Percentiles rank a stretch among this genome's conserved stretches.
phyloP scores from a whole-genome alignment of 768 basidiomycete genomes.

The Cystofilobasidium ferigula region DNA sequence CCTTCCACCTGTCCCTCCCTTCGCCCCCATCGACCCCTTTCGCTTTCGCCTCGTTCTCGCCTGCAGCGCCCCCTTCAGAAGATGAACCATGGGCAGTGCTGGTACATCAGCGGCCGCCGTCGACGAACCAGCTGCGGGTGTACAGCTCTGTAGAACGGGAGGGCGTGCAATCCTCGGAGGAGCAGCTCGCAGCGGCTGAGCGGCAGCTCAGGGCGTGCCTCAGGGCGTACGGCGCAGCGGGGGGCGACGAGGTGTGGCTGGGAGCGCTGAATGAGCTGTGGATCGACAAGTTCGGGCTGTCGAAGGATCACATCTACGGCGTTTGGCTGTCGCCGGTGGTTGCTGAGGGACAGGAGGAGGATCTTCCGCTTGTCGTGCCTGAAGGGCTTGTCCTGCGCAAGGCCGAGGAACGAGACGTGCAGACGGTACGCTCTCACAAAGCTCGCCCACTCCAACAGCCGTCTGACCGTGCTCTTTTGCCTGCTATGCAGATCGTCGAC shows the following conservation, averaged over 20 bases:
- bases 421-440: background rate
- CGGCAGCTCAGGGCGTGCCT: background rate
- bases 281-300: background rate
- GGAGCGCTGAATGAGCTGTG: constrained; percentile 8
- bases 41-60: constrained; percentile 12
- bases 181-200: background rate
- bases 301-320: background rate
- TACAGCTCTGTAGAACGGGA: constrained; percentile 6
- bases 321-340: constrained; percentile 4
- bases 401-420: background rate
- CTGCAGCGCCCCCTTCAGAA: background rate
- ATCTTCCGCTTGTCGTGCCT: background rate
- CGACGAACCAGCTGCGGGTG: constrained; percentile 5
- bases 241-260: background rate
- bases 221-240: background rate
- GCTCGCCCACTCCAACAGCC: background rate
- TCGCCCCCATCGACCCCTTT: background rate
- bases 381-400: background rate
- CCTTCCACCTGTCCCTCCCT: background rate
- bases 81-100: constrained; percentile 4
- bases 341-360: background rate
- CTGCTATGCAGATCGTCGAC: background rate
- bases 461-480: background rate
- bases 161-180: background rate
- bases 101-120: constrained; percentile 1